These are phyloP conservation scores for Erythrophleum fordii DNA, from an alignment of 306 rosid species.

Conservation along the genomic window DNA sequence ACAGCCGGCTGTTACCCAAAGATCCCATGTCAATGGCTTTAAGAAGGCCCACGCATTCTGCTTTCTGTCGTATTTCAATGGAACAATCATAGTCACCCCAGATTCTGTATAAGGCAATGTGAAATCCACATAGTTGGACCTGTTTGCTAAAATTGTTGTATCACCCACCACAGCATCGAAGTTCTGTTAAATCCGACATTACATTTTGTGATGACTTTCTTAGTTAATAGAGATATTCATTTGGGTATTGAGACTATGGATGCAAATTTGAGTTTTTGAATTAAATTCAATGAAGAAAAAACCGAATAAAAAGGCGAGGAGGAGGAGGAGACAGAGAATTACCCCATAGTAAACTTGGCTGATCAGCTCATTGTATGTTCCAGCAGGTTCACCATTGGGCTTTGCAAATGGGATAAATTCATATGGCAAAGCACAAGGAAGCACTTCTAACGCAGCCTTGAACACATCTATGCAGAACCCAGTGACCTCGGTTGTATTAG, in stretches of 20 bases:
- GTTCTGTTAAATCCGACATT: constrained; percentile 39
- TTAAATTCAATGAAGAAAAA: too few relatives aligned
- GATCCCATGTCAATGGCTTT: constrained; percentile 59
- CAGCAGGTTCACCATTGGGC: constrained; percentile 14
- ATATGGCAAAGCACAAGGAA: constrained; percentile 49
- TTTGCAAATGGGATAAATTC: constrained; percentile 50
- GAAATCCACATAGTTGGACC: constrained; percentile 61
- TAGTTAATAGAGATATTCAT: too few relatives aligned
- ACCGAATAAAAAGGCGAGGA: too few relatives aligned
- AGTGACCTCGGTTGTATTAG: constrained; percentile 7
- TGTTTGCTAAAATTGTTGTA: constrained; percentile 45
- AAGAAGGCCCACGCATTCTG: constrained; percentile 64
- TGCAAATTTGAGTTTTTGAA: too few relatives aligned
- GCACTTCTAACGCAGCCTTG: constrained; percentile 40
- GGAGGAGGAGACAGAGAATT: not conserved
- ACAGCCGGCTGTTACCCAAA: constrained; percentile 53
- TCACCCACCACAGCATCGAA: constrained; percentile 59
- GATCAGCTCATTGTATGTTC: constrained; percentile 48
- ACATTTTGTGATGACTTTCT: not conserved
- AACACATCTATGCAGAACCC: constrained; percentile 67
- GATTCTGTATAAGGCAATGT: constrained; percentile 65
- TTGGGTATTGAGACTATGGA: too few relatives aligned
- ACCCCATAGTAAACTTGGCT: constrained; percentile 55
- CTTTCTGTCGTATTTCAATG: constrained; percentile 34
- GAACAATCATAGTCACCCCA: constrained; percentile 67